These are phyloP conservation scores for Paecilomyces fulvus DNA, from an alignment of 2,329 filamentous ascomycete genomes.

Conservation along the genomic window DNA sequence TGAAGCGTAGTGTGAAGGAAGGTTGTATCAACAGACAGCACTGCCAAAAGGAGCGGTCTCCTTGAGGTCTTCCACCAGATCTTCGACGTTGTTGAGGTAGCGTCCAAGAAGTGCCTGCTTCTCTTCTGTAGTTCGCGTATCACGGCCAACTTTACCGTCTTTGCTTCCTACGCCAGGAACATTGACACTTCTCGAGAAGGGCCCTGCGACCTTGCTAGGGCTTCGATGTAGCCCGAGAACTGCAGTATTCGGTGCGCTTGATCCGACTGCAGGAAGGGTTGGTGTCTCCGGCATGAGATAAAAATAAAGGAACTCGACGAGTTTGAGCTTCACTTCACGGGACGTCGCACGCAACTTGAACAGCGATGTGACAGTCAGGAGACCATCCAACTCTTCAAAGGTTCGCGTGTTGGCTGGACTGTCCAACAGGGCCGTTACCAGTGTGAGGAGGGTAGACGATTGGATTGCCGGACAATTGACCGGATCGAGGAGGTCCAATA, in stretches of 20 bases:
- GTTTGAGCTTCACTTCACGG: conserved; percentile 84
- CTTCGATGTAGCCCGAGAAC: conserved; percentile 52
- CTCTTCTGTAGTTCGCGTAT: conserved; percentile 63
- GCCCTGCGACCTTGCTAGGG: conserved; percentile 58
- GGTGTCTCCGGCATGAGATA: conserved; percentile 91
- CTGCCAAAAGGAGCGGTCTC: conserved; percentile 68
- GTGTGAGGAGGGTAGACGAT: conserved; percentile 77
- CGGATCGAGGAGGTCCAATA: conserved; percentile 88
- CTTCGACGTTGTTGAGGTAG: conserved; percentile 74
- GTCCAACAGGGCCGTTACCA: conserved; percentile 82
- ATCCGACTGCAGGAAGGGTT: conserved; percentile 15
- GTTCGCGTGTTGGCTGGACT: conserved; percentile 80
- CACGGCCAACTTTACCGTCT: conserved; percentile 18
- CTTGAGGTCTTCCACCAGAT: conserved; percentile 73
- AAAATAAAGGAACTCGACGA: conserved; percentile 97
- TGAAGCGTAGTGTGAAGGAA: not conserved
- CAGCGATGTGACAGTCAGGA: conserved; percentile 82
- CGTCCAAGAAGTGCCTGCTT: conserved; percentile 71
- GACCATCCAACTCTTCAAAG: conserved; percentile 85
- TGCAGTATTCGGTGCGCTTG: conserved; percentile 31
- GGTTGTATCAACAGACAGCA: conserved; percentile 23
- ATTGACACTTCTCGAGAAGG: conserved; percentile 40
- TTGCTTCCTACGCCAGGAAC: conserved; percentile 16
- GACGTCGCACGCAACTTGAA: conserved; percentile 84
- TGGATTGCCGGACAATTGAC: conserved; percentile 89